Conservation (phyloP, 441 rosid genomes). For the Populus trichocarpa region DNA sequence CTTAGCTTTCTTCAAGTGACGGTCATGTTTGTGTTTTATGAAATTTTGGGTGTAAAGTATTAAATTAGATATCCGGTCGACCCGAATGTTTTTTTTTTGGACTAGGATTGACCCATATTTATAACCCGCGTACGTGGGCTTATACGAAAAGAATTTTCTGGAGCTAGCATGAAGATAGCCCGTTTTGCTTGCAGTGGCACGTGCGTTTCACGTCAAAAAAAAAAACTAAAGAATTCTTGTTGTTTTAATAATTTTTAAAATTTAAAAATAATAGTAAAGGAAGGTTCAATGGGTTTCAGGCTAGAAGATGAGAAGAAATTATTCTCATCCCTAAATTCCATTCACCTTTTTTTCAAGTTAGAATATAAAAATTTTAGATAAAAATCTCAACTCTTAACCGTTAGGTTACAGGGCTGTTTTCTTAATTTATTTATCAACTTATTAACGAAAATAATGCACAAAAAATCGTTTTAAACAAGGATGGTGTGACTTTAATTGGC, state of each 20-base stretch:
- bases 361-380: too few relatives aligned
- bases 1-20: not conserved
- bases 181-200: not conserved
- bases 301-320: too few relatives aligned
- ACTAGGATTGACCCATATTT: not conserved
- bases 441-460: conserved; percentile 4
- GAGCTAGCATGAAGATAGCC: not conserved
- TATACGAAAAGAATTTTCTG: not conserved
- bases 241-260: not conserved
- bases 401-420: too few relatives aligned
- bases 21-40: not conserved
- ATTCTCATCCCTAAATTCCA: too few relatives aligned
- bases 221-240: too few relatives aligned
- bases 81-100: not conserved
- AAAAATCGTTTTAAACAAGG: not conserved
- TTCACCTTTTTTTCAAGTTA: too few relatives aligned
- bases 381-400: too few relatives aligned
- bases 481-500: too few relatives aligned
- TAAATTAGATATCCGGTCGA: not conserved
- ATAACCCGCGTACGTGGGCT: not conserved
- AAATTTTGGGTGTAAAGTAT: not conserved
- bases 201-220: not conserved
- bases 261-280: too few relatives aligned
- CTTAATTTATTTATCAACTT: too few relatives aligned
- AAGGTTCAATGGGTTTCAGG: too few relatives aligned